phyloP scores from a whole-genome alignment of 495 filamentous ascomycete genomes.

The Articulospora tetracladia region DNA sequence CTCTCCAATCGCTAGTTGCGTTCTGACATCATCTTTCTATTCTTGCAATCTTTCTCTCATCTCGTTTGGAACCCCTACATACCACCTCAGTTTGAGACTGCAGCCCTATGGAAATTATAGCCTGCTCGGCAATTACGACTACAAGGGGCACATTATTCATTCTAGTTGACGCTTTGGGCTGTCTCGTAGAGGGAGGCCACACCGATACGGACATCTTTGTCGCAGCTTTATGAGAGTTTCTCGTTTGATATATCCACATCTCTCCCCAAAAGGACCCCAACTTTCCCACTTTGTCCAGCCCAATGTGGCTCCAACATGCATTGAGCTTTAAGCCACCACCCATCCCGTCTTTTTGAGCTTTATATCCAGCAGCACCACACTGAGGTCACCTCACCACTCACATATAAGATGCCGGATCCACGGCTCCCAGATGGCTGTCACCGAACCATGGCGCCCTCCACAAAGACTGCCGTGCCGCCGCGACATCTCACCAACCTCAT shows the following conservation, averaged over 20 bases:
- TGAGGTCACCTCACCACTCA: background rate
- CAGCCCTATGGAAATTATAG: no score
- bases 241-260: background rate
- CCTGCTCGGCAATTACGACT: background rate
- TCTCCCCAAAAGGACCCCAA: background rate
- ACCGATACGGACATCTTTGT: background rate
- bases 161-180: background rate
- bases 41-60: background rate
- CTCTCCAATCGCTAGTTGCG: background rate
- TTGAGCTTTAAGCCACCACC: background rate
- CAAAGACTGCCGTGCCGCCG: slow-evolving; percentile 17
- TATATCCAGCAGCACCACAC: background rate
- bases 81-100: no score
- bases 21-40: no score
- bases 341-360: background rate
- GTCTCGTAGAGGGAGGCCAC: no score
- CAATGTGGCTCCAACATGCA: background rate
- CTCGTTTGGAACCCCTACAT: background rate
- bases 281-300: background rate
- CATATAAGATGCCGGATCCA: background rate
- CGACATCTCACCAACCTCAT: slow-evolving; percentile 17
- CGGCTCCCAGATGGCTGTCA: background rate
- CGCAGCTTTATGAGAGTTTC: background rate
- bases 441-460: slow-evolving; percentile 12
- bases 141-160: background rate